Conservation (phyloP, 345 rosid species). For the Camelina neglecta region DNA sequence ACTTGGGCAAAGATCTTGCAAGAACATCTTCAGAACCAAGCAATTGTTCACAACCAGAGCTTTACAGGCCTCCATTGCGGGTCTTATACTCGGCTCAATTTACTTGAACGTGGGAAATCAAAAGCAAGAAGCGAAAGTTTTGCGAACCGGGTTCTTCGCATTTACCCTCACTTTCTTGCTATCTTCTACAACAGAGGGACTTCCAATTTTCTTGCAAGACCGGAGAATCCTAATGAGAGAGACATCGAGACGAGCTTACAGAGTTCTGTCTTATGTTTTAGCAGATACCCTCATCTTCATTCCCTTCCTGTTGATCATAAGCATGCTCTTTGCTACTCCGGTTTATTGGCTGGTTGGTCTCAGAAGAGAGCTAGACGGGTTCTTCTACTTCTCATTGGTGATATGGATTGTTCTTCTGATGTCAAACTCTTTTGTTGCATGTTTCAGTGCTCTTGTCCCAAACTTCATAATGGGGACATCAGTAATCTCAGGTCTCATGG, state of each 20-base stretch:
- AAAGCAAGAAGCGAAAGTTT: conserved; percentile 49
- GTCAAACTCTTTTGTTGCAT: conserved; percentile 89
- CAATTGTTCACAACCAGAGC: conserved; percentile 77
- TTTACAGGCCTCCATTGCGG: conserved; percentile 72
- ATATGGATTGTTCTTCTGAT: conserved; percentile 69
- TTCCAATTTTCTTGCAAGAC: conserved; percentile 87
- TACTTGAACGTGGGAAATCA: conserved; percentile 66
- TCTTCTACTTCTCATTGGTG: conserved; percentile 71
- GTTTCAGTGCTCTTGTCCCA: conserved; percentile 93
- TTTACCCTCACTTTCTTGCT: conserved; percentile 85
- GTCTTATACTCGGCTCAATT: conserved; percentile 74
- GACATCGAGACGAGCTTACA: conserved; percentile 80
- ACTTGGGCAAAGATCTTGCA: conserved; percentile 77
- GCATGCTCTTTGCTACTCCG: conserved; percentile 70
- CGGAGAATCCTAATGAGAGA: conserved; percentile 78
- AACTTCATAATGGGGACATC: conserved; percentile 96
- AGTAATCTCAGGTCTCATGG: conserved; percentile 84
- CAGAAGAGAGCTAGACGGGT: conserved; percentile 59
- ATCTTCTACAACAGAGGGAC: conserved; percentile 87
- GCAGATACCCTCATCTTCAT: conserved; percentile 73
- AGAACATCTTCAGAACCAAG: conserved; percentile 83
- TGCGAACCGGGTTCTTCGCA: conserved; percentile 81
- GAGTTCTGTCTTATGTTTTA: conserved; percentile 68
- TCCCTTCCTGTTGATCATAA: conserved; percentile 71
- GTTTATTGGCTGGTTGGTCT: conserved; percentile 92